Evolutionary conservation across 2,329 filamentous ascomycete genomes (phyloP).

Genomic region (Alternaria sp.): DNA sequence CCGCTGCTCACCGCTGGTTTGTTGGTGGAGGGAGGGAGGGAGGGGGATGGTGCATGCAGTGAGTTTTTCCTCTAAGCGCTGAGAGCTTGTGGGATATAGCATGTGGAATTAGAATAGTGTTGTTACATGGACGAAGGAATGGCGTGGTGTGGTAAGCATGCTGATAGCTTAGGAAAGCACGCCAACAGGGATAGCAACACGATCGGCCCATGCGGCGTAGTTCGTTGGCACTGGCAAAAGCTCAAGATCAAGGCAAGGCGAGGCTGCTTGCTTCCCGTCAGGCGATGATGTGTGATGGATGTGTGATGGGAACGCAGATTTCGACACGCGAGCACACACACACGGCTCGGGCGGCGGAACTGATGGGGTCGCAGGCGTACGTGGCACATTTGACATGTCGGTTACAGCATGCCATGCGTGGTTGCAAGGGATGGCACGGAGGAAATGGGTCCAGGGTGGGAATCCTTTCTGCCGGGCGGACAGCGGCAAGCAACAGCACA

Average conservation of each 20-base stretch:
- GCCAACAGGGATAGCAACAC: not conserved
- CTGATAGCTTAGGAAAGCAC: not conserved
- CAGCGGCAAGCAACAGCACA: not conserved
- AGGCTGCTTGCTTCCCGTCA: not conserved
- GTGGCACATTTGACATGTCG: slow-evolving; percentile 5
- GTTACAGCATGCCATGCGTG: slow-evolving; percentile 2
- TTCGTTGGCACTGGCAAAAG: not conserved
- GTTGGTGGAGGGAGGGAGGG: not conserved
- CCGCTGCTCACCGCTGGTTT: slow-evolving; percentile 2
- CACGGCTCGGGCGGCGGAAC: slow-evolving; percentile 5
- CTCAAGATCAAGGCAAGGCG: not conserved
- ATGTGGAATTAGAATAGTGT: not conserved
- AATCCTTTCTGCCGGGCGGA: slow-evolving; percentile 7
- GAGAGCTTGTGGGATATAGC: not conserved
- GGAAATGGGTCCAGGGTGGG: slow-evolving; percentile 12
- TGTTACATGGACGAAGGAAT: not conserved
- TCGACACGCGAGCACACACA: not conserved
- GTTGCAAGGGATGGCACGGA: slow-evolving; percentile 8
- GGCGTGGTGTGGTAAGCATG: not conserved
- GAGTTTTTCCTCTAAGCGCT: not conserved
- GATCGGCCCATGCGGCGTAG: not conserved
- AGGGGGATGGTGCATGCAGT: not conserved
- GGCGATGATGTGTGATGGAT: not conserved
- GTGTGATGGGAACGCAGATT: not conserved
- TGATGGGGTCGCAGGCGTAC: slow-evolving; percentile 4